Conservation (phyloP, 2,329 filamentous ascomycete genomes). For the Pseudopyrenochaeta lycopersici region DNA sequence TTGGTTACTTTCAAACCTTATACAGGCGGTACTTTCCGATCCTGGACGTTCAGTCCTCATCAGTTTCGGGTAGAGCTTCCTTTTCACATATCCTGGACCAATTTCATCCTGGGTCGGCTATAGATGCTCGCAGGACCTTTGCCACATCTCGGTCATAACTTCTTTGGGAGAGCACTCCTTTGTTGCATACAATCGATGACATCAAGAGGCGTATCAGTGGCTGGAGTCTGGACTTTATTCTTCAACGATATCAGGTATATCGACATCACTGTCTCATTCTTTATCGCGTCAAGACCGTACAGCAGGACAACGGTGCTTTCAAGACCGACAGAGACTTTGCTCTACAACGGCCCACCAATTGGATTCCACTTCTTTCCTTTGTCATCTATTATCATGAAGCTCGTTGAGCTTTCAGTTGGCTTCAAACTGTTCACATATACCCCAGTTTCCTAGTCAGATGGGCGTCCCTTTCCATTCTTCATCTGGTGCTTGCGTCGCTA, state of each 20-base stretch:
- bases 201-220: background rate
- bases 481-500: background rate
- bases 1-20: background rate
- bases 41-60: background rate
- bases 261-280: constrained; percentile 9
- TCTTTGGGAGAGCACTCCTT: background rate
- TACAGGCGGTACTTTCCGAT: background rate
- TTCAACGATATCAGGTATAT: constrained; percentile 17
- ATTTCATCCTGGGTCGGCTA: background rate
- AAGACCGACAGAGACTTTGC: background rate
- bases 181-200: background rate
- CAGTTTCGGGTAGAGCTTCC: background rate
- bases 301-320: constrained; percentile 2
- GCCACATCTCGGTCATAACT: background rate
- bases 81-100: background rate
- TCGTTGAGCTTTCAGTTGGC: constrained; percentile 18
- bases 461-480: constrained; percentile 4
- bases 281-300: constrained; percentile 11
- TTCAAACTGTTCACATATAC: constrained; percentile 34
- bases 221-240: background rate
- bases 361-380: constrained; percentile 8
- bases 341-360: background rate
- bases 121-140: background rate
- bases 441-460: constrained; percentile 21
- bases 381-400: constrained; percentile 8